phyloP scores from a whole-genome alignment of 805 yeast genomes.

The Priceomyces fermenticarens region DNA sequence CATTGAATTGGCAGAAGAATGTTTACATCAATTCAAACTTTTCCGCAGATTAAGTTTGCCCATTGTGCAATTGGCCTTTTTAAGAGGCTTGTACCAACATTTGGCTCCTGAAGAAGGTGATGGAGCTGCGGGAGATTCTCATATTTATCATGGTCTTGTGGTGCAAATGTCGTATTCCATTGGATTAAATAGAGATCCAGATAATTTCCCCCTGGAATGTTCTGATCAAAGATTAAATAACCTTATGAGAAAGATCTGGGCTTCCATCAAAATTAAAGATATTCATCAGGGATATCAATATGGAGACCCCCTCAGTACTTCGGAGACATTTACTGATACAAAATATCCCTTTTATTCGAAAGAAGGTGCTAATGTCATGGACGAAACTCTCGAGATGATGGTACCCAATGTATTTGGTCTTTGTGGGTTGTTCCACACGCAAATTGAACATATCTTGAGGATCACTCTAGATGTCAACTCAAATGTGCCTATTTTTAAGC shows the following conservation, averaged over 20 bases:
- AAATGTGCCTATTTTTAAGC: slow-evolving; percentile 32
- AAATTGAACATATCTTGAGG: slow-evolving; percentile 30
- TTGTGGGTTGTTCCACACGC: slow-evolving; percentile 25
- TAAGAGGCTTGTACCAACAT: slow-evolving; percentile 25
- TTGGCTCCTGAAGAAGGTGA: slow-evolving; percentile 43
- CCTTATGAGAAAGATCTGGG: slow-evolving; percentile 61
- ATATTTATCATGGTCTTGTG: slow-evolving; percentile 22
- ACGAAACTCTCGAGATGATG: slow-evolving; percentile 40
- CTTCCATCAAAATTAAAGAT: slow-evolving; percentile 45
- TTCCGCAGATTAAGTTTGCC: slow-evolving; percentile 33
- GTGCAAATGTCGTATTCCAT: slow-evolving; percentile 38
- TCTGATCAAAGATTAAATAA: slow-evolving; percentile 32
- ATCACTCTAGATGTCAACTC: slow-evolving; percentile 39
- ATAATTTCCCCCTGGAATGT: slow-evolving; percentile 21
- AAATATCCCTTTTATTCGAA: slow-evolving; percentile 42
- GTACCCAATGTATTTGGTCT: slow-evolving; percentile 30
- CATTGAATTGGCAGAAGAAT: slow-evolving; percentile 49
- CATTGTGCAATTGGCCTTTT: slow-evolving; percentile 29
- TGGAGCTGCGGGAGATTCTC: slow-evolving; percentile 38
- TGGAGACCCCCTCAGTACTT: slow-evolving; percentile 46
- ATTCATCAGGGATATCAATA: slow-evolving; percentile 40
- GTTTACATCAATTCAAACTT: slow-evolving; percentile 54
- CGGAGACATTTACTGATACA: slow-evolving; percentile 47
- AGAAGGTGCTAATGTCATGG: slow-evolving; percentile 33
- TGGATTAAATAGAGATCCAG: slow-evolving; percentile 42